Evolutionary conservation across 2,329 filamentous ascomycete genomes (phyloP).

Genomic region (Paracorniculantispora psalliotae): DNA sequence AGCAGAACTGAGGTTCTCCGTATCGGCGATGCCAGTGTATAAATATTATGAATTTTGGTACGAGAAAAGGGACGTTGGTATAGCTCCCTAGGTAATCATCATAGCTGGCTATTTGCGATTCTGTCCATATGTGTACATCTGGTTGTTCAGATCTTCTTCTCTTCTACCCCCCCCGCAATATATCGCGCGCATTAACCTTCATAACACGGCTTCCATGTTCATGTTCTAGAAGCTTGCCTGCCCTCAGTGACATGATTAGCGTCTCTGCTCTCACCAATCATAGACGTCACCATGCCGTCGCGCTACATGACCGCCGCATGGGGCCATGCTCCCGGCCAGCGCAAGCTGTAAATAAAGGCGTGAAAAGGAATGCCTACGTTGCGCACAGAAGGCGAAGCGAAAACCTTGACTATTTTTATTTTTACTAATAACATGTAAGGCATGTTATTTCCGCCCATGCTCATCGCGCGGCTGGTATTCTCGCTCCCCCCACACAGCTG

Average conservation of each 20-base stretch:
- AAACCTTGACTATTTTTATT: neutral
- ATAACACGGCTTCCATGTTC: neutral
- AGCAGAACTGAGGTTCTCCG: neutral
- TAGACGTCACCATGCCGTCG: conserved; percentile 1
- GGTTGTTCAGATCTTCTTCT: too few species aligned
- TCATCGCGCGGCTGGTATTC: neutral
- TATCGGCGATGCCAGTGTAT: neutral
- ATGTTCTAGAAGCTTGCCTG: neutral
- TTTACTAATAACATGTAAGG: neutral
- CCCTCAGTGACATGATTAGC: neutral
- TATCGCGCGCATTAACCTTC: neutral
- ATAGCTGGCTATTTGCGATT: too few species aligned
- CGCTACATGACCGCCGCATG: neutral
- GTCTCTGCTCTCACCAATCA: neutral
- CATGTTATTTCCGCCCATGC: too few species aligned
- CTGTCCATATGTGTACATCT: too few species aligned
- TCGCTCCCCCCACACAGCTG: neutral
- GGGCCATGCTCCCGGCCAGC: neutral
- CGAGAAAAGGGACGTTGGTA: too few species aligned
- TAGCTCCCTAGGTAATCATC: too few species aligned
- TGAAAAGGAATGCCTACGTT: too few species aligned
- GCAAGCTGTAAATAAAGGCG: too few species aligned
- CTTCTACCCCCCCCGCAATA: too few species aligned
- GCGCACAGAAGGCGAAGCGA: neutral
- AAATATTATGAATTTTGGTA: neutral